Percentiles rank a stretch among this genome's conserved stretches.
Evolutionary conservation across 805 yeast species (phyloP).

Genomic region (Metschnikowia borealis): DNA sequence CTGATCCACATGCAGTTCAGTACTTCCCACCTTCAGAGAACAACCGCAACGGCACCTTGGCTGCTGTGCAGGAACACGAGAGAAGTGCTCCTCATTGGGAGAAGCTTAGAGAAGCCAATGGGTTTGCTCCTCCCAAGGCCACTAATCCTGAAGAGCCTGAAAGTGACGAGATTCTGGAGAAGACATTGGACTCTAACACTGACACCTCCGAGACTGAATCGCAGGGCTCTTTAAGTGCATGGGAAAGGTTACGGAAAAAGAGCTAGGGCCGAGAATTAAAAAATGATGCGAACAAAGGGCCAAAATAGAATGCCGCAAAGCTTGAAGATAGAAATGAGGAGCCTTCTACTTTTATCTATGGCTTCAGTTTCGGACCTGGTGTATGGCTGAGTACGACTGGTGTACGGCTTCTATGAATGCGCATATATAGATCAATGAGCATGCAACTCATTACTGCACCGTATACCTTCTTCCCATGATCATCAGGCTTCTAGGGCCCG

Average conservation of each 20-base stretch:
- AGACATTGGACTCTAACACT: background rate
- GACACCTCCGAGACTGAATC: background rate
- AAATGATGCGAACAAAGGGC: too few species aligned
- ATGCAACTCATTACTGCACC: background rate
- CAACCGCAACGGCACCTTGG: constrained; percentile 5
- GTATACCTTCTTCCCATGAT: background rate
- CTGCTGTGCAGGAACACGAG: constrained; percentile 13
- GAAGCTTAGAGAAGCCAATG: constrained; percentile 29
- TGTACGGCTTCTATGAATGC: background rate
- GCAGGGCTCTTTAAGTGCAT: constrained; percentile 11
- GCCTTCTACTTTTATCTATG: too few species aligned
- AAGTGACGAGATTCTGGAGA: background rate
- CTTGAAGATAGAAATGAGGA: too few species aligned
- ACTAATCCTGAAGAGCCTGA: constrained; percentile 5
- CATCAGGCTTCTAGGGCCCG: background rate
- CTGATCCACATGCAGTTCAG: constrained; percentile 27
- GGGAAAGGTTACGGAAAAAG: constrained; percentile 16
- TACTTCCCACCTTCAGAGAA: constrained; percentile 19
- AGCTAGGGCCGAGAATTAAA: background rate
- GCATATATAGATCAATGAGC: background rate
- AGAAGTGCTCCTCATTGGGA: constrained; percentile 32
- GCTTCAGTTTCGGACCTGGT: background rate
- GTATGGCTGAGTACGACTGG: background rate
- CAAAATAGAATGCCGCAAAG: background rate
- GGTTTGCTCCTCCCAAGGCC: constrained; percentile 13